phyloP scores from a whole-genome alignment of 1,284 basidiomycete genomes.

The Boletus sp. region DNA sequence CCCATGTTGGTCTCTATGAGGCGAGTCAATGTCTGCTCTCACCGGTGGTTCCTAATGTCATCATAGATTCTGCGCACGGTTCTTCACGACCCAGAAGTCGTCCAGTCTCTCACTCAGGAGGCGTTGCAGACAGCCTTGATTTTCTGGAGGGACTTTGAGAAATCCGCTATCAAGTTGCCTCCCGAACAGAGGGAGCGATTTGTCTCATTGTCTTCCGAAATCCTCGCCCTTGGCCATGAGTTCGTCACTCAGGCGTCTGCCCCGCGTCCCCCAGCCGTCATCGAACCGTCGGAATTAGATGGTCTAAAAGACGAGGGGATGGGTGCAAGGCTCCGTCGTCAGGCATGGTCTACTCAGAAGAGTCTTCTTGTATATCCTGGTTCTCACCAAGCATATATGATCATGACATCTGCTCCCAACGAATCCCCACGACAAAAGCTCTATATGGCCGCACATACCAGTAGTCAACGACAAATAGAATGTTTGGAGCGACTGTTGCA shows the following conservation, averaged over 20 bases:
- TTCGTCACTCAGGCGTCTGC: conserved; percentile 72
- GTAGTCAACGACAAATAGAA: conserved; percentile 65
- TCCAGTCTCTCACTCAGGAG: conserved; percentile 62
- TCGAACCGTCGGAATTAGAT: conserved; percentile 62
- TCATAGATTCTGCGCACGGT: conserved; percentile 62
- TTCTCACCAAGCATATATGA: conserved; percentile 88
- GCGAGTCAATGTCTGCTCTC: conserved; percentile 44
- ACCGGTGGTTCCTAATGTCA: conserved; percentile 4
- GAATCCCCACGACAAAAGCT: conserved; percentile 80
- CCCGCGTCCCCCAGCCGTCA: conserved; percentile 61
- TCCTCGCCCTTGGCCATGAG: conserved; percentile 84
- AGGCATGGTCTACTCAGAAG: conserved; percentile 71
- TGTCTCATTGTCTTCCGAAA: conserved; percentile 89
- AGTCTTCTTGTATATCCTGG: conserved; percentile 77
- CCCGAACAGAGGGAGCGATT: conserved; percentile 76
- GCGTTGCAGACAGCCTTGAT: conserved; percentile 85
- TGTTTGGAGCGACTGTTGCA: conserved; percentile 75
- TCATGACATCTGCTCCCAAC: conserved; percentile 81
- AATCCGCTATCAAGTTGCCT: conserved; percentile 92
- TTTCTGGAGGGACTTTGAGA: conserved; percentile 97
- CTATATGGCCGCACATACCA: conserved; percentile 74
- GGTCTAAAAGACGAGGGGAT: conserved; percentile 70
- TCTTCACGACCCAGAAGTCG: conserved; percentile 59
- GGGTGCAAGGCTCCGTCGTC: conserved; percentile 65
- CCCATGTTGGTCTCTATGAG: conserved; percentile 89